Conservation (phyloP, 2,329 filamentous ascomycete genomes). For the Akanthomyces muscarius region DNA sequence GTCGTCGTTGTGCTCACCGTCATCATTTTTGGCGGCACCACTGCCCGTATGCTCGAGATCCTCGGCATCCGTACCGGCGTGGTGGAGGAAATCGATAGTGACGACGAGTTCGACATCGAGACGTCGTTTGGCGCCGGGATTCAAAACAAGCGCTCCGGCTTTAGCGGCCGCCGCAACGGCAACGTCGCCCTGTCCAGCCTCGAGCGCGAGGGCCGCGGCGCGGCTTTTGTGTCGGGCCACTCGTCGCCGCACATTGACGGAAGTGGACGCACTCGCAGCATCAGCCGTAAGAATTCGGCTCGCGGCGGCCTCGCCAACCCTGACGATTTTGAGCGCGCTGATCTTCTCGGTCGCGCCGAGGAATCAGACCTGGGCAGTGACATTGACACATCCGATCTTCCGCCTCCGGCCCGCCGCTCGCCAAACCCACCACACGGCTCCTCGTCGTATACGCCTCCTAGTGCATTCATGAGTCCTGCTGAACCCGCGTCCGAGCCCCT, state of each 20-base stretch:
- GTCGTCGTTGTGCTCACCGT: constrained; percentile 96
- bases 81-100: constrained; percentile 93
- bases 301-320: constrained; percentile 24
- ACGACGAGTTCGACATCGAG: constrained; percentile 98
- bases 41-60: constrained; percentile 95
- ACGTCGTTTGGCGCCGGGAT: constrained; percentile 59
- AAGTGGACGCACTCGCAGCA: constrained; percentile 40
- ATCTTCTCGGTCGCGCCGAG: constrained; percentile 50
- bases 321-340: constrained; percentile 52
- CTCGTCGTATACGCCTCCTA: constrained; percentile 24
- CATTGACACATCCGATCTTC: constrained; percentile 63
- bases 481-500: constrained; percentile 41
- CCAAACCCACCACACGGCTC: constrained; percentile 28
- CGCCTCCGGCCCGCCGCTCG: constrained; percentile 52
- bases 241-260: constrained; percentile 44
- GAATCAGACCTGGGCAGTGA: constrained; percentile 61
- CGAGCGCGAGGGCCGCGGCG: constrained; percentile 29
- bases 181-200: constrained; percentile 57
- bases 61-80: constrained; percentile 94
- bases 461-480: constrained; percentile 29
- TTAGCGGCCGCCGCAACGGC: constrained; percentile 64
- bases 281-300: constrained; percentile 49
- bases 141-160: constrained; percentile 78
- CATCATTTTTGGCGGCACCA: constrained; percentile 98
- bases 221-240: constrained; percentile 52